phyloP scores from a whole-genome alignment of 768 basidiomycete genomes.

The Russula emetica region DNA sequence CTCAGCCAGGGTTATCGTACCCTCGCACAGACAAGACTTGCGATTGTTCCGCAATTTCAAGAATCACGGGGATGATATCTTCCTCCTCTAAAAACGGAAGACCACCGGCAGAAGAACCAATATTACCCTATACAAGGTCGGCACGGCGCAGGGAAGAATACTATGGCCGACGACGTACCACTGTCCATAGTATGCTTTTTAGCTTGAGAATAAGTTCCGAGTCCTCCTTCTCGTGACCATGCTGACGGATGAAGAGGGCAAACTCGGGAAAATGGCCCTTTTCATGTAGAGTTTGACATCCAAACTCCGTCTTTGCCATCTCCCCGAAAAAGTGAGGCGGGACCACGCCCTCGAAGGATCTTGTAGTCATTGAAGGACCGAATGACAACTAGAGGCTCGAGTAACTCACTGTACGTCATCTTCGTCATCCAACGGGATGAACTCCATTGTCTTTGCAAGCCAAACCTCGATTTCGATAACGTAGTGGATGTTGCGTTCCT shows the following conservation, averaged over 20 bases:
- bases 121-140: constrained; percentile 66
- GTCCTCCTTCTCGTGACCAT: constrained; percentile 82
- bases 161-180: constrained; percentile 45
- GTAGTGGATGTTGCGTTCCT: constrained; percentile 94
- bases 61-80: constrained; percentile 83
- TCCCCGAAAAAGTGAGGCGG: constrained; percentile 98
- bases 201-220: constrained; percentile 79
- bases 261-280: constrained; percentile 91
- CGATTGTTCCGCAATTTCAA: constrained; percentile 89
- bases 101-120: constrained; percentile 86
- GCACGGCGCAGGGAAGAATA: constrained; percentile 3
- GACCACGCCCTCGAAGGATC: constrained; percentile 80
- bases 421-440: constrained; percentile 46
- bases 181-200: constrained; percentile 95
- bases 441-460: constrained; percentile 72
- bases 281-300: constrained; percentile 85
- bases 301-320: constrained; percentile 93
- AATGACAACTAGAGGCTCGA: neutral
- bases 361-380: constrained; percentile 30
- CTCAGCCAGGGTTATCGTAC: constrained; percentile 43
- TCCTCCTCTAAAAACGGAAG: constrained; percentile 95
- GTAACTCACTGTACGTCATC: constrained; percentile 55
- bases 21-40: constrained; percentile 88
- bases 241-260: constrained; percentile 81
- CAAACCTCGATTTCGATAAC: constrained; percentile 93